phyloP scores from a whole-genome alignment of 352 stramenopile genomes.

The Achlya hypogyna region DNA sequence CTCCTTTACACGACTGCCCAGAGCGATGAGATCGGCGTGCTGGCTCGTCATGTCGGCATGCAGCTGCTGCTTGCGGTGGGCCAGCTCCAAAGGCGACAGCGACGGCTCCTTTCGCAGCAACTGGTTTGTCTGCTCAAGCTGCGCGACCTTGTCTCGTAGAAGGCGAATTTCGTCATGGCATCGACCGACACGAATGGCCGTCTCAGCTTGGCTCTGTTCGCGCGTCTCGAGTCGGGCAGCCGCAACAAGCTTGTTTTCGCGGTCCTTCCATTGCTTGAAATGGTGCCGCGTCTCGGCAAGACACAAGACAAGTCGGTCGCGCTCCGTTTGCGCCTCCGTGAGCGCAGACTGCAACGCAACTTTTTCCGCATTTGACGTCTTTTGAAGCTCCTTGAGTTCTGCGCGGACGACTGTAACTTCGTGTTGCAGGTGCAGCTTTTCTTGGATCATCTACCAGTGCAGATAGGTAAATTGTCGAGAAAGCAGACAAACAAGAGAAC shows the following conservation, averaged over 20 bases:
- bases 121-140: conserved; percentile 19
- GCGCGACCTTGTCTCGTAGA: conserved; percentile 11
- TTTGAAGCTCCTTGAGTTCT: neutral
- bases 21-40: conserved; percentile 16
- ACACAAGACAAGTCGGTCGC: conserved; percentile 12
- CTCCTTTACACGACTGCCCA: conserved; percentile 9
- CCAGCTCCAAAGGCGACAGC: conserved; percentile 15
- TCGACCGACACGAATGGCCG: neutral
- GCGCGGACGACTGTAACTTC: neutral
- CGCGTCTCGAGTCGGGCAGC: neutral
- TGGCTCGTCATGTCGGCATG: conserved; percentile 8
- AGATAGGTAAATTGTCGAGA: neutral
- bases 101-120: conserved; percentile 3
- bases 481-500: neutral
- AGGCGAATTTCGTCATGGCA: conserved; percentile 17
- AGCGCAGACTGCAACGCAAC: neutral
- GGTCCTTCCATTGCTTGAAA: conserved; percentile 16
- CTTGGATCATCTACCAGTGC: conserved; percentile 1
- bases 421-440: conserved; percentile 3
- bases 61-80: conserved; percentile 14
- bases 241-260: neutral
- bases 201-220: neutral
- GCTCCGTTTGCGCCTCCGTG: neutral
- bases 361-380: neutral
- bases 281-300: conserved; percentile 13